Evolutionary conservation across 306 rosid species (phyloP).

Genomic region (Castanea crenata): DNA sequence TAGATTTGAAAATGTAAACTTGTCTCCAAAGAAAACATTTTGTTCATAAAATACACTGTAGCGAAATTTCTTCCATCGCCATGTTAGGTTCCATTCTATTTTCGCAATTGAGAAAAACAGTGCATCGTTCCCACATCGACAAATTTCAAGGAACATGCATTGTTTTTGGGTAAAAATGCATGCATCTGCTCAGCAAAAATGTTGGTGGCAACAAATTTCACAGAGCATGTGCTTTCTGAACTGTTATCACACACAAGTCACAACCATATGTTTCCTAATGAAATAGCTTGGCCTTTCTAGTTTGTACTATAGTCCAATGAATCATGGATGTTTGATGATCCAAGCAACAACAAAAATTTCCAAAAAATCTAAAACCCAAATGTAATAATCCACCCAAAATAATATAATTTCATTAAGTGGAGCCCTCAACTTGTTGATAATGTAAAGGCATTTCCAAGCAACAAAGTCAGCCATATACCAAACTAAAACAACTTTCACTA

Average conservation of each 20-base stretch:
- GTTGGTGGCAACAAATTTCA: conserved; percentile 19
- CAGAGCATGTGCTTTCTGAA: not conserved
- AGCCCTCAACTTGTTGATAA: not conserved
- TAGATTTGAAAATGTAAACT: too few species aligned
- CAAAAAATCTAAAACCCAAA: not conserved
- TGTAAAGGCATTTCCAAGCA: not conserved
- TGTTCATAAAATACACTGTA: too few species aligned
- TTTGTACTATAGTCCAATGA: not conserved
- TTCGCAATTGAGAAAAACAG: too few species aligned
- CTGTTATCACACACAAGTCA: not conserved
- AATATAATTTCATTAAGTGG: not conserved
- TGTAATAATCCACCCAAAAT: not conserved
- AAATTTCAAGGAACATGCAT: not conserved
- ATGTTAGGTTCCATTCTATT: too few species aligned
- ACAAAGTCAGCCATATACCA: conserved; percentile 2
- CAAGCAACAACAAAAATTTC: not conserved
- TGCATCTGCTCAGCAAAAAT: not conserved
- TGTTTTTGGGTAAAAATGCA: not conserved
- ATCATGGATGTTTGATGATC: not conserved
- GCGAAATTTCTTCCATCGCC: too few species aligned
- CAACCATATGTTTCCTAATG: conserved; percentile 4
- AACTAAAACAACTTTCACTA: conserved; percentile 21
- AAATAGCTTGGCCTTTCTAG: not conserved
- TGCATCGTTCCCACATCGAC: not conserved
- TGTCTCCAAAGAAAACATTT: too few species aligned